Conservation (phyloP, 176 grass and related monocot genomes). For the Musa acuminata region DNA sequence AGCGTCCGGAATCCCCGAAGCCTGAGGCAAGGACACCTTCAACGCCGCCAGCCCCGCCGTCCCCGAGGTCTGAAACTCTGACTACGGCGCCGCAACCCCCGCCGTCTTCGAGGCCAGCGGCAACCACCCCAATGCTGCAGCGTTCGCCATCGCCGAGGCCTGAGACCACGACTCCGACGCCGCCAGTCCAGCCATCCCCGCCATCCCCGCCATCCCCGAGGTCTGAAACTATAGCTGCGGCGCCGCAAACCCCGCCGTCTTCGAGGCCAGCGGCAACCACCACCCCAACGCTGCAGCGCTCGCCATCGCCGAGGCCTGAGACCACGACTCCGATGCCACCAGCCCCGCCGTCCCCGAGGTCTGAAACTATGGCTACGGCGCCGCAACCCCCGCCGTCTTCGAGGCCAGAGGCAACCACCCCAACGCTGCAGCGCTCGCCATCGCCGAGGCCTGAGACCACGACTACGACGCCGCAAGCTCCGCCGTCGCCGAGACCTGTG, state of each 20-base stretch:
- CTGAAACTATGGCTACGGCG: too few species aligned
- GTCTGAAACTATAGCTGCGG: conserved; percentile 36
- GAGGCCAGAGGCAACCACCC: too few species aligned
- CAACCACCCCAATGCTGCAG: neutral
- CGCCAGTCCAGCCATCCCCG: conserved; percentile 49
- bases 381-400: conserved; percentile 17
- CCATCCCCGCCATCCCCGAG: conserved; percentile 58
- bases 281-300: neutral
- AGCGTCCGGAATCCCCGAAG: neutral
- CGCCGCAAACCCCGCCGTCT: conserved; percentile 57
- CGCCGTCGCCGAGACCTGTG: neutral
- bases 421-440: too few species aligned
- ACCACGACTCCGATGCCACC: neutral
- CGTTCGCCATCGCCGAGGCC: neutral
- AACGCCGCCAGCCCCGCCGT: neutral
- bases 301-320: conserved; percentile 3
- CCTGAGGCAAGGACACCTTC: neutral
- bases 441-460: neutral
- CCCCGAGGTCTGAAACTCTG: neutral
- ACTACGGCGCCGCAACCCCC: conserved; percentile 11
- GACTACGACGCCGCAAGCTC: neutral
- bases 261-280: conserved; percentile 21
- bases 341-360: conserved; percentile 14
- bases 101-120: neutral
- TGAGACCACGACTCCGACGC: conserved; percentile 37